These are phyloP conservation scores for Primulina huaijiensis DNA, from an alignment of 257 asterid species.

Conservation along the genomic window DNA sequence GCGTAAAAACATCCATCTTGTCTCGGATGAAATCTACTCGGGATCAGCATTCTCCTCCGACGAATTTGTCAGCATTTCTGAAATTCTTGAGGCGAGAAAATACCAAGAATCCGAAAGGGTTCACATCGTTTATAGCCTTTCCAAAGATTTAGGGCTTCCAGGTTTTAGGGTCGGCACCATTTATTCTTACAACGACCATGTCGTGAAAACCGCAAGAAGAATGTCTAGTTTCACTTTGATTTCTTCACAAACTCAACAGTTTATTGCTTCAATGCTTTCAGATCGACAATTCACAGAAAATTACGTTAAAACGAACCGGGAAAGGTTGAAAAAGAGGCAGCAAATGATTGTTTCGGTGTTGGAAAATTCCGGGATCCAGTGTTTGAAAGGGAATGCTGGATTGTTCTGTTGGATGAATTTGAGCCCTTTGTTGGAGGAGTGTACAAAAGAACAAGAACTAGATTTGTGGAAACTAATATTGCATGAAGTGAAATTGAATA, in stretches of 20 bases:
- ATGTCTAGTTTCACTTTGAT: constrained; percentile 17
- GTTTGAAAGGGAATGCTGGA: constrained; percentile 16
- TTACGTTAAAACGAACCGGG: background rate
- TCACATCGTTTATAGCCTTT: constrained; percentile 26
- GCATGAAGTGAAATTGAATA: constrained; percentile 13
- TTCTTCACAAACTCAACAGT: constrained; percentile 14
- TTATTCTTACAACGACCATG: constrained; percentile 14
- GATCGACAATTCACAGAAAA: background rate
- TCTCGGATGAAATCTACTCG: constrained; percentile 25
- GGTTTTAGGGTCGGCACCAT: constrained; percentile 27
- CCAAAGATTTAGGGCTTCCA: constrained; percentile 24
- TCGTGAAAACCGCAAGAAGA: constrained; percentile 13
- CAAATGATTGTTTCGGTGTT: constrained; percentile 6
- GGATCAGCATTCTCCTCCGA: constrained; percentile 11
- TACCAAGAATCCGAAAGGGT: constrained; percentile 2
- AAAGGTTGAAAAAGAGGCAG: constrained; percentile 7
- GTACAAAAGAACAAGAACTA: constrained; percentile 6
- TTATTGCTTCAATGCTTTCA: constrained; percentile 10
- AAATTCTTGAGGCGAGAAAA: background rate
- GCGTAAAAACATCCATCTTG: constrained; percentile 17
- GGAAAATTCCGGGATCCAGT: constrained; percentile 7
- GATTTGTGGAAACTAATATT: constrained; percentile 7
- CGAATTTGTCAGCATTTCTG: constrained; percentile 18
- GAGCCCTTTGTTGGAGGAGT: constrained; percentile 5
- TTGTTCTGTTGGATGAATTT: constrained; percentile 17